Base-by-base conservation (phyloP, 176 grass and related monocot genomes). In the Ananas comosus region DNA sequence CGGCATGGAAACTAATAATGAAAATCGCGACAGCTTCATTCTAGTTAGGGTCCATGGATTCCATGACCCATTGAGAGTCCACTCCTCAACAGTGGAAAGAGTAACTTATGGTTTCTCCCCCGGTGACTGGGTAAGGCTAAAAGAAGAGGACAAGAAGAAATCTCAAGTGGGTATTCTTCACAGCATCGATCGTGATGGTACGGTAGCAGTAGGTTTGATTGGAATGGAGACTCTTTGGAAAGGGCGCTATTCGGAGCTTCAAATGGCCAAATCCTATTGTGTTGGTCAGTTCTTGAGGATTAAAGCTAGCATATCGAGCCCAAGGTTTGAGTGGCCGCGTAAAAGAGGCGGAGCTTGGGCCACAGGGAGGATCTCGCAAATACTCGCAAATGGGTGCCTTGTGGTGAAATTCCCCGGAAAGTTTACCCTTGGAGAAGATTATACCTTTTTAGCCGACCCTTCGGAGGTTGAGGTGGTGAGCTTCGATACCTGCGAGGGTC, bases 141-240 rank as follows among this genome's bases (percentile, higher is more conserved):
- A 74, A 79, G 82, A 90, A 65, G 89, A 93, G 12, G 76, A 83
- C 70, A 91, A 80, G 70, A 88, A 80, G 63, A 69, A 54, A n/a
- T 93, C 87, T 42, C 84, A 80, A 13, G 80, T 93, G 0, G 94
- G 94, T 53, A 88, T 99, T 85, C 84, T 99, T 65, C 94, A 93
- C 59, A 87, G 87, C 65, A 86, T 93, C 13, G 82, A 78, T 67
- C 87, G 90, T 23, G 70, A 73, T 11, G 94, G 89, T 64, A 52
- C 47, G 18, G 89, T 88, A 10, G 51, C 72, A 1, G 87, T 90
- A 61, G 94, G 89, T 47, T 72, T 99, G 67, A 99, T 99, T 64
- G 89, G 89, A 61, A 82, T 91, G 72, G 90, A 93, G 14, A 88
- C 75, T 50, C 78, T 91, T 49, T 93, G 89, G 84, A 82, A 82